phyloP scores from a whole-genome alignment of 768 basidiomycete genomes.

The Leccinum uliginosum region DNA sequence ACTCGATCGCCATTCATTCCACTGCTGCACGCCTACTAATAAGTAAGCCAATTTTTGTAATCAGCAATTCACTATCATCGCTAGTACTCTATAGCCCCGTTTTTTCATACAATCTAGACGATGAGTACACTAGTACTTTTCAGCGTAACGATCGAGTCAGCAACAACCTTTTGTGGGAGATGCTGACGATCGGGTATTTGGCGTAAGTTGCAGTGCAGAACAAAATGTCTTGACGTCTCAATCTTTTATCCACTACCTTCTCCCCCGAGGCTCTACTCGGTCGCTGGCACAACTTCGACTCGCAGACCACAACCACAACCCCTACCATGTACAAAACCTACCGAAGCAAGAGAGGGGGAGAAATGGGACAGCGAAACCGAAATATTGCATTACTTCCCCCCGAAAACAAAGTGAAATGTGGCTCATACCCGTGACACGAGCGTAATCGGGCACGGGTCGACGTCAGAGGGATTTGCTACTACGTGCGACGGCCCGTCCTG shows the following conservation, averaged over 20 bases:
- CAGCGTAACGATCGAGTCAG: neutral
- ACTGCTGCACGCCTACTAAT: too few relatives aligned
- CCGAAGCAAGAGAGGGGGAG: neutral
- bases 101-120: neutral
- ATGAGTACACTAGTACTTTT: neutral
- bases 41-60: neutral
- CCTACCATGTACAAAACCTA: neutral
- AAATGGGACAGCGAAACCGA: neutral
- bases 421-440: constrained; percentile 14
- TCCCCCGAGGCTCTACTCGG: neutral
- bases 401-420: neutral
- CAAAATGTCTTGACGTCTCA: neutral
- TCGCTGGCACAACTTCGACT: neutral
- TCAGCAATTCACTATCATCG: neutral
- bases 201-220: neutral
- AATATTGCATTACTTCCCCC: neutral
- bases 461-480: neutral
- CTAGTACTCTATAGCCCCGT: neutral
- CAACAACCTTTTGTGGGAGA: neutral
- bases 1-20: too few relatives aligned
- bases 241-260: neutral
- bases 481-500: neutral
- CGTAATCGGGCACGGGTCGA: constrained; percentile 11
- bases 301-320: neutral
- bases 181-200: neutral